Evolutionary conservation across 1,284 basidiomycete genomes (phyloP), one percentile per base, ranked within the genome.

Genomic region (Golubevia sp.): DNA sequence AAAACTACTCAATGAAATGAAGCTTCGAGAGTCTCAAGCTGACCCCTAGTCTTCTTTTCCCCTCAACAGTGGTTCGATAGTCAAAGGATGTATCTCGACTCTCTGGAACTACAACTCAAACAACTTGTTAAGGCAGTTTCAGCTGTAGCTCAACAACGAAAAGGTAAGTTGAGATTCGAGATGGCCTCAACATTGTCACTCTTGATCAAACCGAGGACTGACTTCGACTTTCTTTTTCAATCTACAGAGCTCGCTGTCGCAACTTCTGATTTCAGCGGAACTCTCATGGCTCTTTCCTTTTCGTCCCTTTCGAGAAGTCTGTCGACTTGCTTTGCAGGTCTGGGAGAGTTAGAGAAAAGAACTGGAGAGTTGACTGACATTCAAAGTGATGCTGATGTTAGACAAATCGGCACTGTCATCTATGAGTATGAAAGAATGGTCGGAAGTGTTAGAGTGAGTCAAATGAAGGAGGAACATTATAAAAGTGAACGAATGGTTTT

Each of bases 341-440:
- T 83, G 21, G 73, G 74, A 8, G 77, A 83, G 49, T 61, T 76
- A 23, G 62, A 79, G 49, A 65, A 65, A 15, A 62, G 70, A 3
- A 58, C 59, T 4, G 57, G 66, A 48, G 74, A 79, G 59, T 58
- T 77, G 6, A 69, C 68, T 8, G 68, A 73, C 8, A 27, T 50
- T 6, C 79, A 80, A 34, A 70, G 77, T 2, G 72, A 79, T 18
- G 69, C 74, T 20, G 80, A 83, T 34, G 68, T 78, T 0, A 48
- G 77, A 3, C 67, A 76, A 21, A 49, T 83, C 0, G 77, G 79
- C 0, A 74, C 70, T 20, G 77, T 75, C 18, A 67, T 80, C 48
- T 77, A 83, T 65, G 80, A 83, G 64, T 82, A 80, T 61, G 80
- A 82, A 50, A 64, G 80, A 2, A 65, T 82, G 6, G 75, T 79